Conservation (phyloP, 176 grass and related monocot species). For the Dendrocalamus sinicus region DNA sequence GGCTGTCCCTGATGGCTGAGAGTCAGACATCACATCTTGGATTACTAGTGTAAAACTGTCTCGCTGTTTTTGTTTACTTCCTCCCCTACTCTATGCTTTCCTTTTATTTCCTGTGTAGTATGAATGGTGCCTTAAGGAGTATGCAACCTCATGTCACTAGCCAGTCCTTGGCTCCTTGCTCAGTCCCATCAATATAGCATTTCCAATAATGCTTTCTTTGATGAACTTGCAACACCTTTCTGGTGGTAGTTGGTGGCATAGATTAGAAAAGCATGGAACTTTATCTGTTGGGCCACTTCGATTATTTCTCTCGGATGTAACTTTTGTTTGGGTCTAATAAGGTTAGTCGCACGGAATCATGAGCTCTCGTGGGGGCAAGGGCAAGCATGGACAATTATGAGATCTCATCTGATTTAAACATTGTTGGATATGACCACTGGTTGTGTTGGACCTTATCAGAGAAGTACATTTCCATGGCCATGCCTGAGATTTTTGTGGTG, state of each 20-base stretch:
- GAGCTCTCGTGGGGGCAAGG: slow-evolving; percentile 20
- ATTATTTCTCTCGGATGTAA: slow-evolving; percentile 39
- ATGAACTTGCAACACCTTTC: slow-evolving; percentile 1
- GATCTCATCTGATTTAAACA: slow-evolving; percentile 37
- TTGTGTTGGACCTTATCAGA: slow-evolving; percentile 40
- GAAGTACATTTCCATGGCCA: slow-evolving; percentile 48
- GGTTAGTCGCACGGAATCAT: slow-evolving; percentile 21
- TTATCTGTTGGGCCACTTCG: slow-evolving; percentile 32
- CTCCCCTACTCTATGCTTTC: not conserved
- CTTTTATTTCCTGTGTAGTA: not conserved
- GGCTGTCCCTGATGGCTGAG: not conserved
- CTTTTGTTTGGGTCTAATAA: slow-evolving; percentile 49
- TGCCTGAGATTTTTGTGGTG: slow-evolving; percentile 42
- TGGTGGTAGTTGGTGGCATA: slow-evolving; percentile 12
- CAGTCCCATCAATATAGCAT: not conserved
- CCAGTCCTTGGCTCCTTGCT: not conserved
- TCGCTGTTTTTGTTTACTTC: not conserved
- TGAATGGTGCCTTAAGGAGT: not conserved
- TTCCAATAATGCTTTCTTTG: not conserved
- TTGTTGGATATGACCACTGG: slow-evolving; percentile 44
- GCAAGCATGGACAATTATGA: slow-evolving; percentile 52
- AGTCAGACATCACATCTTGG: not conserved
- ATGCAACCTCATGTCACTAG: not conserved
- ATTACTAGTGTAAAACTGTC: slow-evolving; percentile 7
- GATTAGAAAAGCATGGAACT: slow-evolving; percentile 30